These are phyloP conservation scores for Leavenworthia alabamica DNA, from an alignment of 345 rosid genomes.

Conservation along the genomic window DNA sequence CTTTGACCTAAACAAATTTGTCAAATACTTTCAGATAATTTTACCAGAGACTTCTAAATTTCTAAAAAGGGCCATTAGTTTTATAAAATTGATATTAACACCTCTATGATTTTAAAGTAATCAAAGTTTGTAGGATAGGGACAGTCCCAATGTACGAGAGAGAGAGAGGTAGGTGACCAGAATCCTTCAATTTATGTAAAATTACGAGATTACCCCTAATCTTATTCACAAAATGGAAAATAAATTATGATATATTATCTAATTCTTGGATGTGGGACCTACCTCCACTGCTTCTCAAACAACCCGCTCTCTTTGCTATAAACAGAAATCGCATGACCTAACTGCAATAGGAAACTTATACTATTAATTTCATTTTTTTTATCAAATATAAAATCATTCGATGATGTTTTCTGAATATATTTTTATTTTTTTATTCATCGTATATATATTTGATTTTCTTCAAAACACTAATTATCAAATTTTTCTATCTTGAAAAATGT, in stretches of 20 bases:
- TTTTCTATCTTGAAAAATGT: neutral
- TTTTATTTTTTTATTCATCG: too few species aligned
- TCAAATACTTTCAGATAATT: neutral
- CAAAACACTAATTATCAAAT: neutral
- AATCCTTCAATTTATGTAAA: neutral
- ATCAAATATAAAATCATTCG: neutral
- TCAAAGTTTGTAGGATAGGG: neutral
- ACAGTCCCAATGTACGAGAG: conserved; percentile 3
- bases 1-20: neutral
- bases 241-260: neutral
- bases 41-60: neutral
- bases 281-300: neutral
- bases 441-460: neutral
- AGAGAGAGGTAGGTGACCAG: conserved; percentile 3
- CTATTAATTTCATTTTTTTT: neutral
- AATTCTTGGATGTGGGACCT: conserved; percentile 6
- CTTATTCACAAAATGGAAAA: neutral
- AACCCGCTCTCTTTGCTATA: conserved; percentile 2
- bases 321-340: conserved; percentile 11
- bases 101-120: neutral
- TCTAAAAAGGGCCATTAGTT: neutral
- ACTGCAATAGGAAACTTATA: neutral
- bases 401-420: neutral
- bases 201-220: neutral
- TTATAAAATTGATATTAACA: neutral